Evolutionary conservation across 805 yeast genomes (phyloP).

Genomic region (Metschnikowia kofuensis): DNA sequence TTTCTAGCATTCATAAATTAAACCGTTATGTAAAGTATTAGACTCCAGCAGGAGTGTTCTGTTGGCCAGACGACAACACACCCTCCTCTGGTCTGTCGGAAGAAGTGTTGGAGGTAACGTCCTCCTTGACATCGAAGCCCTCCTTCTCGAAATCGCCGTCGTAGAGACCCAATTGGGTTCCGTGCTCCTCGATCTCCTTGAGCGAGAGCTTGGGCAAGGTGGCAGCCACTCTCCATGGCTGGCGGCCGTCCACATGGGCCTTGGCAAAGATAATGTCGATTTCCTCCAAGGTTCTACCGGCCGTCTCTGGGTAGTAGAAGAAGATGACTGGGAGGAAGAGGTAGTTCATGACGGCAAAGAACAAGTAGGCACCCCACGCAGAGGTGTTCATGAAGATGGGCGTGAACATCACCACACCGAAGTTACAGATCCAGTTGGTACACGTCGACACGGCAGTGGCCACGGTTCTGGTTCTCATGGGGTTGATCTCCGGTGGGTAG

Average conservation of each 20-base stretch:
- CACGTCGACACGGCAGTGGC: conserved; percentile 44
- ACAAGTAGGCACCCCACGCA: conserved; percentile 41
- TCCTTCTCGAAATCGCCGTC: conserved; percentile 43
- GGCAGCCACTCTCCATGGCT: conserved; percentile 63
- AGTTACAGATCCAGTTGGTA: conserved; percentile 45
- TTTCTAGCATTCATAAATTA: no score
- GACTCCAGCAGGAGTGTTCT: conserved; percentile 6
- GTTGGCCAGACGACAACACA: conserved; percentile 9
- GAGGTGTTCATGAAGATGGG: conserved; percentile 39
- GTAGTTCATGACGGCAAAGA: conserved; percentile 40
- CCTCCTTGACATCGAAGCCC: conserved; percentile 31
- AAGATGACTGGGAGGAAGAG: conserved; percentile 53
- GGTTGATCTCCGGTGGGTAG: conserved; percentile 47
- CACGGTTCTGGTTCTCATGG: conserved; percentile 45
- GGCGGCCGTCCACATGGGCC: conserved; percentile 54
- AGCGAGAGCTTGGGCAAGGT: conserved; percentile 56
- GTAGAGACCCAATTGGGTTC: conserved; percentile 54
- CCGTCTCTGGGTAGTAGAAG: conserved; percentile 48
- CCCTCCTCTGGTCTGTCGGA: conserved; percentile 13
- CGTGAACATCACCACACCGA: conserved; percentile 46
- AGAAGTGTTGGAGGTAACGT: conserved; percentile 20
- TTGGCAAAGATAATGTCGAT: conserved; percentile 60
- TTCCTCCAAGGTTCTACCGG: conserved; percentile 45
- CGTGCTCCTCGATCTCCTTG: conserved; percentile 59
- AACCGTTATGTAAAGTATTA: not conserved